Percentiles rank a stretch among this genome's conserved stretches.
Evolutionary conservation across 1,139 yeast species (phyloP).

Genomic region (Williopsis jadinii): DNA sequence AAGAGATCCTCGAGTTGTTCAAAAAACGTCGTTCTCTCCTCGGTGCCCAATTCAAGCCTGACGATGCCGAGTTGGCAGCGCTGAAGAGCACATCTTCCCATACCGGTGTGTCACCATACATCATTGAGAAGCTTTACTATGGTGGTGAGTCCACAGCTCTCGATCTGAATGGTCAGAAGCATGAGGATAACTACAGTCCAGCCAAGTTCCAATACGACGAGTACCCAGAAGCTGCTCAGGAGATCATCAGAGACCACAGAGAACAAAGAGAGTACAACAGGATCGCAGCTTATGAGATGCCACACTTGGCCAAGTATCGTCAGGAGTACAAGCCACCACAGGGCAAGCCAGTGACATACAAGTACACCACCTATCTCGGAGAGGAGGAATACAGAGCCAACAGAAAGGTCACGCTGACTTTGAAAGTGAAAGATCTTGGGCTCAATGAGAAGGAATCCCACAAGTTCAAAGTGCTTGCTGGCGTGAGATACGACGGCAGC

Average conservation of each 20-base stretch:
- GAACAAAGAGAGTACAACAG: constrained; percentile 62
- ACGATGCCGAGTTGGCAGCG: constrained; percentile 39
- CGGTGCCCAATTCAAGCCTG: constrained; percentile 52
- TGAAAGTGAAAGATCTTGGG: constrained; percentile 47
- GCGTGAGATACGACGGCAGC: constrained; percentile 62
- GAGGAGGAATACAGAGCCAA: constrained; percentile 56
- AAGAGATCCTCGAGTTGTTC: constrained; percentile 53
- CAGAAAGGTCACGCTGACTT: constrained; percentile 60
- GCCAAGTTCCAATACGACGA: constrained; percentile 35
- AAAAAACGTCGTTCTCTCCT: constrained; percentile 47
- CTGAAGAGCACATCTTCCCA: constrained; percentile 33
- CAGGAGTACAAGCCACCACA: constrained; percentile 48
- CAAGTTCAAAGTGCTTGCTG: constrained; percentile 75
- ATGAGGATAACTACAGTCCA: constrained; percentile 26
- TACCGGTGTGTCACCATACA: constrained; percentile 27
- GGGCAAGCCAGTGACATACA: constrained; percentile 55
- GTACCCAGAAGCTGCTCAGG: constrained; percentile 53
- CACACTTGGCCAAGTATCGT: constrained; percentile 70
- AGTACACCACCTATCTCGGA: constrained; percentile 68
- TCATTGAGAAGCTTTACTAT: constrained; percentile 29
- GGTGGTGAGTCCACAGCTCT: constrained; percentile 31
- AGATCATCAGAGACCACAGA: constrained; percentile 55
- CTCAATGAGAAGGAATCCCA: constrained; percentile 50
- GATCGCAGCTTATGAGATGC: constrained; percentile 87
- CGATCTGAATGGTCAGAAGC: constrained; percentile 24